These are phyloP conservation scores for Lanmaoa rubissima DNA, from an alignment of 768 basidiomycete genomes.

Conservation along the genomic window DNA sequence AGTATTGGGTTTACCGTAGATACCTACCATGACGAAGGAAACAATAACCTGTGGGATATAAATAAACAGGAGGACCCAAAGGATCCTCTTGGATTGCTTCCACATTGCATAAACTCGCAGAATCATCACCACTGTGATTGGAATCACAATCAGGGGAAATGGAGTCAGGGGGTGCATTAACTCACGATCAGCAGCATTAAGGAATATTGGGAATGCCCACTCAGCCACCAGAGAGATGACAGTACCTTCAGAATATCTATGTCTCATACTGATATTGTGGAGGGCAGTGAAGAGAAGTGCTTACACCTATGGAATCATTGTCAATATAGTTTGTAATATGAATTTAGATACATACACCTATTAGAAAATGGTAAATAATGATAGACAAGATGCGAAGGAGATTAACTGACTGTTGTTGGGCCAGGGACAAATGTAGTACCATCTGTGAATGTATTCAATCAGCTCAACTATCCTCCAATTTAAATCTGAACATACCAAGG, in stretches of 20 bases:
- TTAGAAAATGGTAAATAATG: not conserved
- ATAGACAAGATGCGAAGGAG: too few species aligned
- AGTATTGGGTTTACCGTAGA: not conserved
- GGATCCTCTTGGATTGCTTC: not conserved
- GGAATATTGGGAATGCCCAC: not conserved
- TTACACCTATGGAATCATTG: slow-evolving; percentile 5
- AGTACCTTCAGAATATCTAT: not conserved
- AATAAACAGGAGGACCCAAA: not conserved
- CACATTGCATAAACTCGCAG: not conserved
- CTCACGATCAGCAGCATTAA: not conserved
- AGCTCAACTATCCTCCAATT: not conserved
- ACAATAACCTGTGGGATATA: not conserved
- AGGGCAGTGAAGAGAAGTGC: not conserved
- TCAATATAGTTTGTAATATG: not conserved
- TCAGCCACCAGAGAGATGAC: not conserved
- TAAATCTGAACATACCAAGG: not conserved
- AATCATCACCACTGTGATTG: too few species aligned
- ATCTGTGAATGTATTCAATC: not conserved
- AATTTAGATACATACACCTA: not conserved
- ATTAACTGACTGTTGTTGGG: not conserved
- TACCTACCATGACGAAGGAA: not conserved
- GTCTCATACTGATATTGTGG: not conserved
- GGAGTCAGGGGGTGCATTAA: not conserved
- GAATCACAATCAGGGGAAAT: too few species aligned
- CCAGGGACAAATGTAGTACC: not conserved